These are phyloP conservation scores for Bipolaris zeicola DNA, from an alignment of 2,329 filamentous ascomycete species.

Conservation along the genomic window DNA sequence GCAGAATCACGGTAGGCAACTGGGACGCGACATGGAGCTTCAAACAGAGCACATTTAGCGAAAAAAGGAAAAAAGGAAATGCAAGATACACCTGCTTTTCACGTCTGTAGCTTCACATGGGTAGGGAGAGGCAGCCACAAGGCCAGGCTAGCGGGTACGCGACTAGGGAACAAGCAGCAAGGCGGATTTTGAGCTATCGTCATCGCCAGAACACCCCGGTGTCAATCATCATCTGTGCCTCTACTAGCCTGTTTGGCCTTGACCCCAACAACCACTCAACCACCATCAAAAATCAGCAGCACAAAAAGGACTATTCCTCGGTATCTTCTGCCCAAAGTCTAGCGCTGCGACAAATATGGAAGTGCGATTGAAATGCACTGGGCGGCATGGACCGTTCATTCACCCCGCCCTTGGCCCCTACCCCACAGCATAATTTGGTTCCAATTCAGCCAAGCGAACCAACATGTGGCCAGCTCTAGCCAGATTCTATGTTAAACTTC, in stretches of 20 bases:
- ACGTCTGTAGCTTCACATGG: constrained; percentile 13
- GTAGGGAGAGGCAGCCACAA: constrained; percentile 26
- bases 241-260: constrained; percentile 7
- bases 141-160: constrained; percentile 13
- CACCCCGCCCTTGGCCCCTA: neutral
- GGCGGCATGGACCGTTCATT: neutral
- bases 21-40: constrained; percentile 16
- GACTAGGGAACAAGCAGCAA: constrained; percentile 21
- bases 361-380: neutral
- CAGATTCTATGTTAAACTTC: too few species aligned
- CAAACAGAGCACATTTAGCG: constrained; percentile 23
- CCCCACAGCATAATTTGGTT: constrained; percentile 6
- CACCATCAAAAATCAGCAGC: neutral
- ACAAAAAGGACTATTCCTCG: neutral
- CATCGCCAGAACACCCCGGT: constrained; percentile 28
- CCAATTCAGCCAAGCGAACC: constrained; percentile 17
- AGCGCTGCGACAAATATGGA: neutral
- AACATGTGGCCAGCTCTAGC: constrained; percentile 3
- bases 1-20: constrained; percentile 14
- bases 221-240: constrained; percentile 28
- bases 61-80: neutral
- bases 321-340: neutral
- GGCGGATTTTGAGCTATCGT: constrained; percentile 10
- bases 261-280: constrained; percentile 1
- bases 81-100: constrained; percentile 11